Percentiles rank a stretch among this genome's conserved stretches.
Conservation (phyloP, 2,329 filamentous ascomycete genomes). For the Arthrobotrys sinensis region DNA sequence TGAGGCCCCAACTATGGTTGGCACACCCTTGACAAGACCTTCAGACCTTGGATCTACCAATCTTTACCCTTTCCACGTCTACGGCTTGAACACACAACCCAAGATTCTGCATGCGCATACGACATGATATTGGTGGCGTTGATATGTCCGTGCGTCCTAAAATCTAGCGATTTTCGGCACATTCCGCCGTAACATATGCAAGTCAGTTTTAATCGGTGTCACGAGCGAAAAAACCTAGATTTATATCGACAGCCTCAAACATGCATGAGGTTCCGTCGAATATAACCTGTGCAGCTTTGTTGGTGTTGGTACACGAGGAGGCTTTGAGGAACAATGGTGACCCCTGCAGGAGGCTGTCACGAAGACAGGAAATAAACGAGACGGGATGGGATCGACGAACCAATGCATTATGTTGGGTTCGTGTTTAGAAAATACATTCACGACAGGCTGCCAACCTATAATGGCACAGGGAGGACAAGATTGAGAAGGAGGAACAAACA, state of each 20-base stretch:
- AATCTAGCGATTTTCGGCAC: conserved; percentile 16
- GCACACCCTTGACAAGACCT: conserved; percentile 22
- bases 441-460: conserved; percentile 22
- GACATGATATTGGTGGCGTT: conserved; percentile 4
- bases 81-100: conserved; percentile 28
- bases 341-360: conserved; percentile 37
- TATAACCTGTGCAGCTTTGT: background rate
- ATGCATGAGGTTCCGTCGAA: background rate
- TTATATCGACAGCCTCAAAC: background rate
- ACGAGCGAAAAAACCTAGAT: conserved; percentile 25
- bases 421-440: background rate
- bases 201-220: conserved; percentile 30
- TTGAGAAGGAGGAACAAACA: conserved; percentile 43
- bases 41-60: conserved; percentile 37
- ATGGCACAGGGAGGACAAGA: conserved; percentile 30
- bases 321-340: background rate
- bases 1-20: conserved; percentile 35
- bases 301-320: conserved; percentile 6
- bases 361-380: conserved; percentile 42
- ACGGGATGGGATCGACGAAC: conserved; percentile 42
- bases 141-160: background rate
- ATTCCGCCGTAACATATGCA: conserved; percentile 28
- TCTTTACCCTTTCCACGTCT: conserved; percentile 43
- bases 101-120: conserved; percentile 24
- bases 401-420: background rate